Percentiles rank a stretch among this genome's conserved stretches.
Conservation (phyloP, 345 rosid genomes). For the Bretschneidera sinensis region DNA sequence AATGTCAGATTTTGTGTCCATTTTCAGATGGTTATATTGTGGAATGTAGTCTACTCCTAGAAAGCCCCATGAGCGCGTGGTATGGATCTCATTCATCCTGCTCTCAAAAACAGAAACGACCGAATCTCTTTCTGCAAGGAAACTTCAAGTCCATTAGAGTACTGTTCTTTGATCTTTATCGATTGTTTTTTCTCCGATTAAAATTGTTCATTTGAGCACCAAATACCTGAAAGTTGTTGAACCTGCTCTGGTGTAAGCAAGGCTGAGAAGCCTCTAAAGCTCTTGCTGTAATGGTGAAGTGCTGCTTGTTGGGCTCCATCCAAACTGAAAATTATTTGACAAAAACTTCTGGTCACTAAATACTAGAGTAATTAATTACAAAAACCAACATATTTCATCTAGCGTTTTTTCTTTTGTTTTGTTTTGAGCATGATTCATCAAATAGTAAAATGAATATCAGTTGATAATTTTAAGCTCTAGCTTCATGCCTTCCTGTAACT, state of each 20-base stretch:
- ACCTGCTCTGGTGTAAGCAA: slow-evolving; percentile 44
- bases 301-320: slow-evolving; percentile 27
- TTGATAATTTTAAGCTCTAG: no score
- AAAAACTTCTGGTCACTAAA: not conserved
- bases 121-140: slow-evolving; percentile 23
- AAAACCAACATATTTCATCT: no score
- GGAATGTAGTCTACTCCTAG: slow-evolving; percentile 25
- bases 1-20: slow-evolving; percentile 21
- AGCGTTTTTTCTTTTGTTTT: no score
- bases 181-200: no score
- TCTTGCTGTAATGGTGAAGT: slow-evolving; percentile 44
- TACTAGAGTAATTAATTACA: no score
- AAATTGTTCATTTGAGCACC: no score
- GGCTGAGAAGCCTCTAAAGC: slow-evolving; percentile 50
- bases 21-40: slow-evolving; percentile 15
- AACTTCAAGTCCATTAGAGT: no score
- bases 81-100: slow-evolving; percentile 33
- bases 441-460: not conserved
- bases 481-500: slow-evolving; percentile 31
- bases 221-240: slow-evolving; percentile 25
- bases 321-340: slow-evolving; percentile 22
- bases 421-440: not conserved
- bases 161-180: no score
- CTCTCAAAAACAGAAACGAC: slow-evolving; percentile 43
- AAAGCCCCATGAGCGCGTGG: slow-evolving; percentile 53